Conservation (phyloP, 78 protist species). For the Chrysochromulina tobinii region DNA sequence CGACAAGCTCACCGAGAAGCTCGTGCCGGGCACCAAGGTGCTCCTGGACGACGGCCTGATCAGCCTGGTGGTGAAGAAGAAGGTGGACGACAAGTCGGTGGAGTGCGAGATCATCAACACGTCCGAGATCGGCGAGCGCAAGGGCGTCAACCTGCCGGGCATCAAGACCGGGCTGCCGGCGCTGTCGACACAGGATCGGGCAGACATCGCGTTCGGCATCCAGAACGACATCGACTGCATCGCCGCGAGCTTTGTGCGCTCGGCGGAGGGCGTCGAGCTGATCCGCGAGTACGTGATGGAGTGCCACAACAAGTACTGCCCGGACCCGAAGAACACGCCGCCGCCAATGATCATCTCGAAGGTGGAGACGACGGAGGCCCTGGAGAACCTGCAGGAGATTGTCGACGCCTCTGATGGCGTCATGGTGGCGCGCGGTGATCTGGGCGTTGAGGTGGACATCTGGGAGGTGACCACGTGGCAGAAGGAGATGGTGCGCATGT, state of each 20-base stretch:
- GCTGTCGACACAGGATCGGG: constrained; percentile 73
- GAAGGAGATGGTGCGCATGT: constrained; percentile 78
- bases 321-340: constrained; percentile 77
- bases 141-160: constrained; percentile 82
- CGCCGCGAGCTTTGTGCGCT: constrained; percentile 46
- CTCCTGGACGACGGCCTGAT: constrained; percentile 75
- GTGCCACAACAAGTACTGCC: not conserved
- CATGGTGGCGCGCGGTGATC: constrained; percentile 95
- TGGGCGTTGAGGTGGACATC: constrained; percentile 81
- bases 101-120: constrained; percentile 24
- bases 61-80: constrained; percentile 36
- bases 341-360: constrained; percentile 77
- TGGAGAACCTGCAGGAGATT: constrained; percentile 67
- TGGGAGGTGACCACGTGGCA: constrained; percentile 78
- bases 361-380: constrained; percentile 87
- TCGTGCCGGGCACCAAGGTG: not conserved
- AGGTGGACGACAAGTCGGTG: constrained; percentile 63
- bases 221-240: constrained; percentile 66
- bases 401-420: constrained; percentile 71
- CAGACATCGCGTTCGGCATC: constrained; percentile 64
- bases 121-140: constrained; percentile 64
- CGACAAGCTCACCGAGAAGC: not conserved
- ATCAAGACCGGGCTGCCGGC: constrained; percentile 56
- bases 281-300: not conserved
- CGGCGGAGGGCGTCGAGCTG: not conserved